Evolutionary conservation across 805 yeast genomes (phyloP), one percentile per base, ranked within the genome.

Genomic region (Wickerhamiella australiensis): DNA sequence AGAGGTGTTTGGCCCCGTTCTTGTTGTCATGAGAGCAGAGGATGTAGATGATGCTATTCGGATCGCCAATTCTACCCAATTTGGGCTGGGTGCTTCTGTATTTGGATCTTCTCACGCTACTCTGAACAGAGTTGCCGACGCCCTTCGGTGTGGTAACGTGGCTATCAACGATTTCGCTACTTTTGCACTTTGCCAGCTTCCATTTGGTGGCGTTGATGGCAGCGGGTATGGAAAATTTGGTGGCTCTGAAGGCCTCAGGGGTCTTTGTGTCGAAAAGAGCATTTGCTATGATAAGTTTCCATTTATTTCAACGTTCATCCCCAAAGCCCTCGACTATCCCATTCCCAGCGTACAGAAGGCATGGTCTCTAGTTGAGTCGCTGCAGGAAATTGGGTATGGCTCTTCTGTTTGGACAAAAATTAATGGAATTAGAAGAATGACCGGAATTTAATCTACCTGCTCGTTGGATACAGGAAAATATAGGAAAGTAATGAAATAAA

Each of bases 151-250:
- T 40, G 99, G 98, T 21, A 92, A 88, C 61, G 94, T 92, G 43
- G 96, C 98, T 7, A 85, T 92, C 54, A 92, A 92, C 65, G 99
- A 92, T 68, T 92, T 92, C 71, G 99, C 97, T 6, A 90, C 97
- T 0, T 92, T 79, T 61, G 86, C 88, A 61, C 85, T 92, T 31
- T 88, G 96, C 57, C 98, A 92, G 67, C 72, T 92, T 57, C 99
- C 99, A 27, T 92, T 92, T 67, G 99, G 99, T 49, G 99, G 99
- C 26, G 77, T 77, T 23, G 80, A 80, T 57, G 92, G 87, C 42
- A 83, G 95, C 5, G 99, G 99, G 0, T 92, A 87, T 61, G 98
- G 98, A 51, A 90, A 90, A 63, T 92, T 92, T 69, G 95, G 96
- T 20, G 99, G 99, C 43, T 95, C 82, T 62, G 99, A 92, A 70